Base-by-base conservation (phyloP, 176 grass and related monocot species). In the Triticum monococcum region DNA sequence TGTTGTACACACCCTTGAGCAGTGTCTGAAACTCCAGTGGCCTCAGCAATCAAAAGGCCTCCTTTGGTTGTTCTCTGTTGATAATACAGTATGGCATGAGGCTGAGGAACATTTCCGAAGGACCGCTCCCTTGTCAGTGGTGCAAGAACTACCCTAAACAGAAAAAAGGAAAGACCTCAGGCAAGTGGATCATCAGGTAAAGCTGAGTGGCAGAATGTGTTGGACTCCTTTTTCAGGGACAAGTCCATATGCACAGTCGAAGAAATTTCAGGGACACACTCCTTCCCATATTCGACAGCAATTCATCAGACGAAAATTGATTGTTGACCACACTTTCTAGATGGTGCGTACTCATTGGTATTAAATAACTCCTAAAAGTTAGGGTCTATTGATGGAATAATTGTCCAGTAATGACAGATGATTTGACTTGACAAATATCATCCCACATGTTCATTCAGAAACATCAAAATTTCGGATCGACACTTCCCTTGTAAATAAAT, bases 21-120 rank as follows among this genome's bases (percentile, higher is more conserved):
- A 56, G 89, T 94, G 52, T 94, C 90, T 14, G 94, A 97, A 32
- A 97, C 45, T 75, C 88, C 90, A n/a, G 92, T 90, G 54, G 88
- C 90, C 77, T 97, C 88, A 7, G 90, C 45, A 14, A 92, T 88
- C 32, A 97, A 60, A 81, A 97, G 75, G 18, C 89, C 91, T 17
- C 86, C 88, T 84, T 90, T 79, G 52, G 87, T 80, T 80, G 87
- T 26, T 66, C 94, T 79, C 78, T 90, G 89, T 22, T 90, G 83
- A 77, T 91, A 93, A 56, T 91, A 93, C 40, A 90, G 33, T 76
- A 84, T 71, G 20, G 84, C 91, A 83, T 96, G 91, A 13, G 71
- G 84, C 26, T 87, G 93, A 68, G 93, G 86, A 50, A 91, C 72
- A 61, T 72, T 87, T 9, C 88, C 63, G 0, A 36, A 92, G 57